A percentile compares a stretch with the other conserved stretches of the same genome.
Evolutionary conservation across 306 rosid genomes (phyloP).

Genomic region (Gillenia trifoliata): DNA sequence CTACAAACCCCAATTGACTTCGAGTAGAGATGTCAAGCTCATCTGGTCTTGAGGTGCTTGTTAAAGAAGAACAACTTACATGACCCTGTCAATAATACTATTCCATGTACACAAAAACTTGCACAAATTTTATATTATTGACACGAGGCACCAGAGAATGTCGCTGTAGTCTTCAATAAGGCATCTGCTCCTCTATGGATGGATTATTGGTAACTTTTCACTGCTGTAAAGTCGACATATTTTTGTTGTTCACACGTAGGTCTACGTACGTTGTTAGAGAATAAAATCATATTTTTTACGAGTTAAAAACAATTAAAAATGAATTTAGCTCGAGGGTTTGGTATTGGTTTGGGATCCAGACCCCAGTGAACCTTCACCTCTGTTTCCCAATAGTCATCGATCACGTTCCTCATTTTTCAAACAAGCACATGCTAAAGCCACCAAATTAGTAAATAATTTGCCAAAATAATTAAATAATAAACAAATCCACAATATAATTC

Average conservation of each 20-base stretch:
- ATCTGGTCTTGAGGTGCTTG: too few species aligned
- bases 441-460: background rate
- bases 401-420: slow-evolving; percentile 3
- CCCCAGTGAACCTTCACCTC: background rate
- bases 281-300: background rate
- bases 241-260: too few species aligned
- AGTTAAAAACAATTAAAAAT: background rate
- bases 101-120: too few species aligned
- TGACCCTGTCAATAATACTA: too few species aligned
- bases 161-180: too few species aligned
- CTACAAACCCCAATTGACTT: too few species aligned
- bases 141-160: too few species aligned
- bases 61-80: too few species aligned
- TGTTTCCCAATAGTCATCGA: background rate
- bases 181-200: too few species aligned
- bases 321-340: background rate
- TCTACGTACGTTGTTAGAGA: background rate
- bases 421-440: background rate
- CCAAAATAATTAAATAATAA: background rate
- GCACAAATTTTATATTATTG: too few species aligned
- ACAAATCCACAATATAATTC: background rate
- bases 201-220: background rate
- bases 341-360: background rate
- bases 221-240: background rate
- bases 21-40: too few species aligned